phyloP scores from a whole-genome alignment of 108 stramenopile genomes.

The Schizochytrium sp. region DNA sequence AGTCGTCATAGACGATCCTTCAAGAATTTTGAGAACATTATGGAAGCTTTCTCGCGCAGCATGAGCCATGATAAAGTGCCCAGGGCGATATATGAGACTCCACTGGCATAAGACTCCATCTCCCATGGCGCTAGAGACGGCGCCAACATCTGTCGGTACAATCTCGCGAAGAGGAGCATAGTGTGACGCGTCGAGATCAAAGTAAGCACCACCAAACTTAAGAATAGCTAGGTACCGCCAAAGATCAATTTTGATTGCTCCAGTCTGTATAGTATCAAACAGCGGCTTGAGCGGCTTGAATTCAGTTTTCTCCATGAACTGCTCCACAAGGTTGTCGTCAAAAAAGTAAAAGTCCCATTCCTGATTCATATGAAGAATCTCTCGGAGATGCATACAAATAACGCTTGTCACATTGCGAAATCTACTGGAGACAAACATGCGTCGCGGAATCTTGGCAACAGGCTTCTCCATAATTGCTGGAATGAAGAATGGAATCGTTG shows the following conservation, averaged over 20 bases:
- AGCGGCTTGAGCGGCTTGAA: background rate
- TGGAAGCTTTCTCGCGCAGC: background rate
- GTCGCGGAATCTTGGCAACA: slow-evolving; percentile 1
- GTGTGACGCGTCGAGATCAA: background rate
- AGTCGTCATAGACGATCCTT: no score
- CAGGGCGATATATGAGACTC: slow-evolving; percentile 1
- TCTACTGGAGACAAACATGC: background rate
- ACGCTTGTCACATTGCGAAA: background rate
- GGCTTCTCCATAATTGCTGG: background rate
- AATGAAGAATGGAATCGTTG: background rate
- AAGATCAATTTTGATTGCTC: background rate
- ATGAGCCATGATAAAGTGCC: background rate
- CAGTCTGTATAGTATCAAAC: background rate
- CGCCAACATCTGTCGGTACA: background rate
- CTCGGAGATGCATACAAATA: no score
- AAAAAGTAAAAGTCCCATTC: background rate
- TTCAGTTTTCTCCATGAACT: background rate
- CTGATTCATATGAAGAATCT: background rate
- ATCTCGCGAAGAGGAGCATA: slow-evolving; percentile 1
- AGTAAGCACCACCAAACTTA: background rate
- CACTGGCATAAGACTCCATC: background rate
- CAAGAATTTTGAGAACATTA: background rate
- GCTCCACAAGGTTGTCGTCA: background rate
- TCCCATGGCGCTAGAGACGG: background rate
- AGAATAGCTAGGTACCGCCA: slow-evolving; percentile 5